Percentiles rank a stretch among this genome's conserved stretches.
Evolutionary conservation across 495 filamentous ascomycete species (phyloP).

Genomic region (Astrothelium subdiscretum): DNA sequence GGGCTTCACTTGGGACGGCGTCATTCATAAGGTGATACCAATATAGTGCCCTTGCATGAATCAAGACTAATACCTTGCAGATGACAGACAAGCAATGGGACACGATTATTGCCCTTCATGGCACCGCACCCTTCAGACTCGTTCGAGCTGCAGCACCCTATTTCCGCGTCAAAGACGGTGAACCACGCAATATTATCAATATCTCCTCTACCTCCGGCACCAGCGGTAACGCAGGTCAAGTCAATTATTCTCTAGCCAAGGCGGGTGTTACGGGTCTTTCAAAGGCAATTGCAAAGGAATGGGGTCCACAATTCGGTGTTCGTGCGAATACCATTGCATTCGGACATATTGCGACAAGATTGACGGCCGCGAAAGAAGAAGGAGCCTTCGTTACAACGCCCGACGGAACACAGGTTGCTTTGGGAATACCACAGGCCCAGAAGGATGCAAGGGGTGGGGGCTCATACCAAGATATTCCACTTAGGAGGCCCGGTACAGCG

Average conservation of each 20-base stretch:
- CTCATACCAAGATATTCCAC: constrained; percentile 55
- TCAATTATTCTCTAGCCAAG: constrained; percentile 77
- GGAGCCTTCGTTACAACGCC: constrained; percentile 65
- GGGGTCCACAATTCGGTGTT: constrained; percentile 76
- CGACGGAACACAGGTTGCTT: constrained; percentile 62
- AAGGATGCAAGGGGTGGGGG: constrained; percentile 29
- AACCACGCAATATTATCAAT: constrained; percentile 67
- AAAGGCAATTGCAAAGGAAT: constrained; percentile 84
- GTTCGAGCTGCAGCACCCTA: constrained; percentile 68
- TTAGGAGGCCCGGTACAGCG: constrained; percentile 61
- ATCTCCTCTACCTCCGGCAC: constrained; percentile 68
- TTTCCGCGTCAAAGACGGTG: constrained; percentile 76
- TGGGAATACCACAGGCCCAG: constrained; percentile 61
- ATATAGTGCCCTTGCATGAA: constrained; percentile 2
- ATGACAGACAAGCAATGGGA: constrained; percentile 89
- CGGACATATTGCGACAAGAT: constrained; percentile 62
- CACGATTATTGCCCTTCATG: constrained; percentile 69
- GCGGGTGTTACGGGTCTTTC: constrained; percentile 68
- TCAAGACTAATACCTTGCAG: constrained; percentile 25
- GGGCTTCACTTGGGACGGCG: constrained; percentile 80
- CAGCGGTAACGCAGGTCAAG: constrained; percentile 76
- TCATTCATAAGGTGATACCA: constrained; percentile 63
- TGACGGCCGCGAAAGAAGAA: constrained; percentile 70
- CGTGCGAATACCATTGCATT: constrained; percentile 76
- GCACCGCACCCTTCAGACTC: constrained; percentile 72